A percentile compares a stretch with the other conserved stretches of the same genome.
Evolutionary conservation across 2,329 filamentous ascomycete species (phyloP).

Genomic region (Zasmidium angulare): DNA sequence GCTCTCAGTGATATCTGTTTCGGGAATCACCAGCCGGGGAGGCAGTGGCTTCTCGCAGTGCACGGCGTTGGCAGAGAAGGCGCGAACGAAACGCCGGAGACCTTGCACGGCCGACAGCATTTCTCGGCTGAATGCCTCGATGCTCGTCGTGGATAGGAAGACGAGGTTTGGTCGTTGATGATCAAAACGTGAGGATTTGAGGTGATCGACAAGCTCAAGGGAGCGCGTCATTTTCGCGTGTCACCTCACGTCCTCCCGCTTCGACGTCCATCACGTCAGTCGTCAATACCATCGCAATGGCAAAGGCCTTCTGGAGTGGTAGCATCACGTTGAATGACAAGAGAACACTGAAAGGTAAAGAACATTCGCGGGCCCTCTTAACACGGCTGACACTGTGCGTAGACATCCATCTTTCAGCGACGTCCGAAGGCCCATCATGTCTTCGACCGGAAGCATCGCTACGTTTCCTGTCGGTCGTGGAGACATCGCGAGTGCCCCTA

Average conservation of each 20-base stretch:
- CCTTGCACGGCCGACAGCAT: not conserved
- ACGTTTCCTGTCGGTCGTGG: constrained; percentile 21
- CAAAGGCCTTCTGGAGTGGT: constrained; percentile 17
- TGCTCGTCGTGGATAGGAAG: not conserved
- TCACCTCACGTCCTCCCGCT: constrained; percentile 11
- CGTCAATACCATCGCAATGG: not conserved
- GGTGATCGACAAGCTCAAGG: not conserved
- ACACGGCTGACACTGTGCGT: not conserved
- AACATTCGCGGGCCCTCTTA: no score
- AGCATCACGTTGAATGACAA: constrained; percentile 11
- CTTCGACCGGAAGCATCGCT: constrained; percentile 13
- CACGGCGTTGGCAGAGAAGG: constrained; percentile 19
- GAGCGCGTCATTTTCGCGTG: constrained; percentile 4
- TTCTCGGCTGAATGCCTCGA: not conserved
- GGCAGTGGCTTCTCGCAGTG: constrained; percentile 63
- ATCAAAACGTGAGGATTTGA: not conserved
- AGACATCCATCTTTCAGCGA: constrained; percentile 11
- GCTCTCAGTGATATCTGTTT: constrained; percentile 75
- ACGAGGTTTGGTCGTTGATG: not conserved
- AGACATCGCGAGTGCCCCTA: constrained; percentile 20
- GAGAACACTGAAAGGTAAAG: constrained; percentile 10
- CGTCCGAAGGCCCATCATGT: not conserved
- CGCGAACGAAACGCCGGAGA: not conserved
- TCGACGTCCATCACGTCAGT: not conserved
- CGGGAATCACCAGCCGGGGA: constrained; percentile 71